Percentiles rank a stretch among this genome's conserved stretches.
Evolutionary conservation across 441 rosid genomes (phyloP).

Genomic region (Gossypium laxum): DNA sequence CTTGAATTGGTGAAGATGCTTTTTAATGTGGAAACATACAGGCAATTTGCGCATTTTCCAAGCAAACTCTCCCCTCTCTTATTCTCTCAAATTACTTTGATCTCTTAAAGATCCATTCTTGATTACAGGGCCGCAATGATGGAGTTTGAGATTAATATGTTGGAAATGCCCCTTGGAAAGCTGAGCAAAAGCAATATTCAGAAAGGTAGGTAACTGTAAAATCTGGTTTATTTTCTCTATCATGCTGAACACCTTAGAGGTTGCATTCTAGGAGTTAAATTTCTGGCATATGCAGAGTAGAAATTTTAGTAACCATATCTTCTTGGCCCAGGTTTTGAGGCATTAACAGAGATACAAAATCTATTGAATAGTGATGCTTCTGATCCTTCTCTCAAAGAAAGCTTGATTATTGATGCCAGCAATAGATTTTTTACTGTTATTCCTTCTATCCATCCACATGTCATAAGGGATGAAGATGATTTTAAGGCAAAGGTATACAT

Average conservation of each 20-base stretch:
- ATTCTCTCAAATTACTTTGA: conserved; percentile 6
- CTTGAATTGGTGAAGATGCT: conserved; percentile 77
- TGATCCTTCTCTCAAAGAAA: conserved; percentile 57
- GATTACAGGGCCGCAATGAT: conserved; percentile 81
- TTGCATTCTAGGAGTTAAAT: conserved; percentile 7
- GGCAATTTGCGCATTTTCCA: conserved; percentile 26
- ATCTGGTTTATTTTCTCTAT: conserved; percentile 6
- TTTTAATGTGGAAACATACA: conserved; percentile 82
- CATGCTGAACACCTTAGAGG: neutral
- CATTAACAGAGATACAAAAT: conserved; percentile 81
- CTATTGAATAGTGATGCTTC: conserved; percentile 37
- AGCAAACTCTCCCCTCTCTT: conserved; percentile 5
- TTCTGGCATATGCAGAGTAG: conserved; percentile 6
- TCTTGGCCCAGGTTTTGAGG: conserved; percentile 71
- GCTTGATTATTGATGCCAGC: conserved; percentile 80
- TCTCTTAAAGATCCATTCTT: conserved; percentile 15
- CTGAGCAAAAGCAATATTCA: conserved; percentile 81
- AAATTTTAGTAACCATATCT: neutral
- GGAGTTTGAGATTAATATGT: conserved; percentile 93
- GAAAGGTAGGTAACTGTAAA: conserved; percentile 41
- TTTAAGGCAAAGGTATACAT: conserved; percentile 73
- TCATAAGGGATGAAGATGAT: conserved; percentile 75
- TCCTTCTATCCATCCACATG: conserved; percentile 82
- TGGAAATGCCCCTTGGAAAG: conserved; percentile 97
- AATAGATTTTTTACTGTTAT: conserved; percentile 85